Conservation (phyloP, 306 rosid genomes). For the Lathyrus oleraceus region DNA sequence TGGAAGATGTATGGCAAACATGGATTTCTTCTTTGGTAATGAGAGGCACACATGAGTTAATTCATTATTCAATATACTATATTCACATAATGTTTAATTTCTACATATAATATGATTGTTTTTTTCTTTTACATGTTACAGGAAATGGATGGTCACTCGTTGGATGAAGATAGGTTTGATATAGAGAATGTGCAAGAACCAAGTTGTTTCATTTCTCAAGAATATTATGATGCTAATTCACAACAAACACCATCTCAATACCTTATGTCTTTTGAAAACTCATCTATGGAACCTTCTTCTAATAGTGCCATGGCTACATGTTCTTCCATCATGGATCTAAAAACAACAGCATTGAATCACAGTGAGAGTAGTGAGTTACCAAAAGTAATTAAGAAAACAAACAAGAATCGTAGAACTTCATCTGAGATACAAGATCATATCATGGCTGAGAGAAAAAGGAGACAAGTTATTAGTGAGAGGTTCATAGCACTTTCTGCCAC, state of each 20-base stretch:
- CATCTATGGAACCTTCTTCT: background rate
- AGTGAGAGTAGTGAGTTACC: background rate
- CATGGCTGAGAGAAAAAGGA: conserved; percentile 41
- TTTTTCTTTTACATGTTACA: background rate
- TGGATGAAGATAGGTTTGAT: conserved; percentile 21
- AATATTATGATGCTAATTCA: background rate
- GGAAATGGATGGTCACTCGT: conserved; percentile 7
- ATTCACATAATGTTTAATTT: background rate
- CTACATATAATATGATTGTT: background rate
- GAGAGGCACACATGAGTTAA: background rate
- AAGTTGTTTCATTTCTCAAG: background rate
- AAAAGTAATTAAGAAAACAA: background rate
- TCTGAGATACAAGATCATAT: conserved; percentile 26
- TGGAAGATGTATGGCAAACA: conserved; percentile 27
- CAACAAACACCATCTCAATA: background rate
- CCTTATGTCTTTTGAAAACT: conserved; percentile 29
- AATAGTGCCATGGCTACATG: background rate
- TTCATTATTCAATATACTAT: background rate
- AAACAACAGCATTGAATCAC: background rate
- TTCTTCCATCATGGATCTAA: background rate
- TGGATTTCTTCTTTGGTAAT: conserved; percentile 37
- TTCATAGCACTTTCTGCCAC: conserved; percentile 44
- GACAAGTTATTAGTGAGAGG: conserved; percentile 31
- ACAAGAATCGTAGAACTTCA: conserved; percentile 21
- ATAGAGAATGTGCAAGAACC: background rate